Percentiles rank a stretch among this genome's conserved stretches.
These are phyloP conservation scores for Terfezia boudieri DNA, from an alignment of 495 filamentous ascomycete species.

Conservation along the genomic window DNA sequence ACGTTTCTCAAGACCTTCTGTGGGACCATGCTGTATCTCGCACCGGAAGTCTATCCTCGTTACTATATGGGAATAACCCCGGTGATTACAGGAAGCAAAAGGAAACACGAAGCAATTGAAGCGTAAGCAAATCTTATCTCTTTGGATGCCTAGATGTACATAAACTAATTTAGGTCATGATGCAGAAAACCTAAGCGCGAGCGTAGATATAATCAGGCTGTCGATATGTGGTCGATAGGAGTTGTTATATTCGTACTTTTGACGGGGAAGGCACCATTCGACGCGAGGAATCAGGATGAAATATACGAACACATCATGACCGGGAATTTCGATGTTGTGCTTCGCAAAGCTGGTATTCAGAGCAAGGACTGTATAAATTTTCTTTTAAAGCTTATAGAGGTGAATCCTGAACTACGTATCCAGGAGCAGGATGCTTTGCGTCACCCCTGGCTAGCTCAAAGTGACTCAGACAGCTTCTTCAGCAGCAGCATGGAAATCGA, in stretches of 20 bases:
- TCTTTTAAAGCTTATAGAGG: conserved; percentile 9
- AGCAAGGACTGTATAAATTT: conserved; percentile 12
- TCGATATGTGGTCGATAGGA: conserved; percentile 88
- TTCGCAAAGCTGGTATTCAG: conserved; percentile 4
- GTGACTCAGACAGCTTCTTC: conserved; percentile 2
- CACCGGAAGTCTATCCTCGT: conserved; percentile 82
- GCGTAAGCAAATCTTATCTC: not conserved
- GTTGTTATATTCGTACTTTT: conserved; percentile 72
- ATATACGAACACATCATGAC: conserved; percentile 10
- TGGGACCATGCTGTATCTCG: conserved; percentile 85
- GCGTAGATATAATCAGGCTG: conserved; percentile 56
- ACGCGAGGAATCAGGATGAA: conserved; percentile 29
- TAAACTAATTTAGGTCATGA: not conserved
- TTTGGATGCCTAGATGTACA: not conserved
- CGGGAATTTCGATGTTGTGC: conserved; percentile 5
- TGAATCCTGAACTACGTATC: conserved; percentile 13
- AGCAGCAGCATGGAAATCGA: conserved; percentile 9
- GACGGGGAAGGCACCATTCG: conserved; percentile 53
- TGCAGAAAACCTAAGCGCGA: conserved; percentile 10
- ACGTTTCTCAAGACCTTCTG: conserved; percentile 93
- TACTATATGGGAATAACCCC: conserved; percentile 24
- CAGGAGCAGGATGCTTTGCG: conserved; percentile 12
- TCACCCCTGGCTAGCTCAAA: conserved; percentile 9
- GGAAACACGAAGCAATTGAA: conserved; percentile 9
- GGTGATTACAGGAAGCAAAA: conserved; percentile 16